These are phyloP conservation scores for Trichosporon asahii DNA, from an alignment of 1,284 basidiomycete genomes.

Conservation along the genomic window DNA sequence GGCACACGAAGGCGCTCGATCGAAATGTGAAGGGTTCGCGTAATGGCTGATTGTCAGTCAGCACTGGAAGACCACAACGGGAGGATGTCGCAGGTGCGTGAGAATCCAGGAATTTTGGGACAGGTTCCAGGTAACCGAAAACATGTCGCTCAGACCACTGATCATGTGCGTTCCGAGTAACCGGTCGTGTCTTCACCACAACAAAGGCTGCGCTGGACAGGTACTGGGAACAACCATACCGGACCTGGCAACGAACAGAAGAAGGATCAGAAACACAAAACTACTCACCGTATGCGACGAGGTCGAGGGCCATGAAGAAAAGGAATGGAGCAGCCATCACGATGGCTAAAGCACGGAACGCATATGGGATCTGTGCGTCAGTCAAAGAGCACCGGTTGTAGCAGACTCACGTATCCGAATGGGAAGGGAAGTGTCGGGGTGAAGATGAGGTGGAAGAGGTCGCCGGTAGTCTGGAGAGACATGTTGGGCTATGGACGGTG, in stretches of 20 bases:
- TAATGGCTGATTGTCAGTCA: conserved; percentile 30
- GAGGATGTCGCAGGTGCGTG: background rate
- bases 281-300: conserved; percentile 38
- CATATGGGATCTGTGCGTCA: conserved; percentile 31
- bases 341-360: conserved; percentile 33
- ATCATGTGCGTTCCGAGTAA: background rate
- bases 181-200: background rate
- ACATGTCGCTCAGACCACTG: background rate
- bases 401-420: conserved; percentile 21
- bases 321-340: conserved; percentile 35
- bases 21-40: conserved; percentile 39
- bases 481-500: background rate
- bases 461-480: conserved; percentile 1
- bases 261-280: too few relatives aligned
- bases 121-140: background rate
- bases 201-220: background rate
- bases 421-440: conserved; percentile 20
- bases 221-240: background rate
- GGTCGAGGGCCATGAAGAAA: conserved; percentile 35
- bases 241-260: background rate
- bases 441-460: conserved; percentile 14
- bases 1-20: conserved; percentile 38
- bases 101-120: background rate
- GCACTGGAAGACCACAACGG: conserved; percentile 1
- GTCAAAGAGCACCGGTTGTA: background rate